phyloP scores from a whole-genome alignment of 257 asterid genomes.

The Thymus mandschuricus region DNA sequence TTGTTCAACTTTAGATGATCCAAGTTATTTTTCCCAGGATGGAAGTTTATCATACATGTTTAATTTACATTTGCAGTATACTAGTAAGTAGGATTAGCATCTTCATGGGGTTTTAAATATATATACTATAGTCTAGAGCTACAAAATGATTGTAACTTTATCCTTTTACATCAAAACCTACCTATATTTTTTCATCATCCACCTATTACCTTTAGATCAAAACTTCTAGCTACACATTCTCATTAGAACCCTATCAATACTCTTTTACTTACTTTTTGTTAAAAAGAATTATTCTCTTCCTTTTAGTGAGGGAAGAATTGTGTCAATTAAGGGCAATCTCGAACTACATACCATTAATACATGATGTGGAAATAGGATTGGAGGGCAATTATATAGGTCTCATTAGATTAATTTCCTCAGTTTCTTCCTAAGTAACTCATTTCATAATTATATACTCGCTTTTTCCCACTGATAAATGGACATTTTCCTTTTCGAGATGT shows the following conservation, averaged over 20 bases:
- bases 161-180: conserved; percentile 9
- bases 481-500: no score
- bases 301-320: conserved; percentile 15
- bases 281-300: background rate
- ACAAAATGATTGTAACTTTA: conserved; percentile 28
- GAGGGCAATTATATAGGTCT: no score
- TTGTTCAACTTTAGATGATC: conserved; percentile 25
- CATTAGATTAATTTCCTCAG: no score
- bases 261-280: conserved; percentile 20
- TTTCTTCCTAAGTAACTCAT: no score
- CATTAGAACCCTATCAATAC: conserved; percentile 24
- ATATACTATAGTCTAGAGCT: conserved; percentile 28
- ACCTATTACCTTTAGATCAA: conserved; percentile 1
- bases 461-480: no score
- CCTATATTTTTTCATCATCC: background rate
- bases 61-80: conserved; percentile 16
- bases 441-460: no score
- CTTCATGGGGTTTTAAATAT: conserved; percentile 18
- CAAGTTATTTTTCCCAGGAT: conserved; percentile 26
- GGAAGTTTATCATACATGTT: conserved; percentile 26
- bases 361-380: no score
- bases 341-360: no score
- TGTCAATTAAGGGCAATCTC: background rate
- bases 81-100: conserved; percentile 25
- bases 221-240: background rate